Evolutionary conservation across 2,329 filamentous ascomycete species (phyloP), one percentile per base, ranked within the genome.

Genomic region (Pseudogymnoascus verrucosus): DNA sequence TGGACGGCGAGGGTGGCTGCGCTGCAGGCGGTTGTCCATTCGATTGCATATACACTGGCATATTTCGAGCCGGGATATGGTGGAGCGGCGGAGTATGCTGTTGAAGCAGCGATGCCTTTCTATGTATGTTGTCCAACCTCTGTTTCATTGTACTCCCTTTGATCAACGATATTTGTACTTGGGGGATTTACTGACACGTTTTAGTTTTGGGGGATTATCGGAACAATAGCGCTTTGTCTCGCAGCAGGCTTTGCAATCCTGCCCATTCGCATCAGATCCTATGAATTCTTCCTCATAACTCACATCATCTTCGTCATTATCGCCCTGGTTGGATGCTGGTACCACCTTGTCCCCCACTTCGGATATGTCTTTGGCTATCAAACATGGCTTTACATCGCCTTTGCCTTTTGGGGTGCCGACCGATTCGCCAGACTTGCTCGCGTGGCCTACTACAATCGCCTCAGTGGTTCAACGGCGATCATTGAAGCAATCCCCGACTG

Each of bases 1-100:
- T 82, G 79, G 79, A 70, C 80, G 1, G 80, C 79, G 0, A 70
- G 75, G 21, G 72, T 83, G 6, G 76, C 74, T 26, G 75, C 76
- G 1, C 51, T 82, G 0, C 75, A 84, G 57, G 78, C 76, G 0
- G 69, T 77, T 7, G 54, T 83, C 0, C 82, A 84, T 70, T 77
- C 76, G 0, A 70, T 78, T n/a, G 68, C 80, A 14, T 75, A 73
- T 37, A 71, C 82, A 0, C 67, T 71, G 2, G 65, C 74, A 0
- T 76, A 77, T 65, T 66, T 72, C 4, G 68, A 68, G 5, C 54
- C 40, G 2, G 70, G 70, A 34, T 39, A 65, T 26, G 61, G 39
- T 10, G 61, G 61, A 19, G 61, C 61, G 12, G 61, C 61, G 7
- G 40, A 34, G 12, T 62, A 62, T 57, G 61, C 61, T 34, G 61